These are phyloP conservation scores for Musa schizocarpa DNA, from an alignment of 176 grass and related monocot genomes.

Conservation along the genomic window DNA sequence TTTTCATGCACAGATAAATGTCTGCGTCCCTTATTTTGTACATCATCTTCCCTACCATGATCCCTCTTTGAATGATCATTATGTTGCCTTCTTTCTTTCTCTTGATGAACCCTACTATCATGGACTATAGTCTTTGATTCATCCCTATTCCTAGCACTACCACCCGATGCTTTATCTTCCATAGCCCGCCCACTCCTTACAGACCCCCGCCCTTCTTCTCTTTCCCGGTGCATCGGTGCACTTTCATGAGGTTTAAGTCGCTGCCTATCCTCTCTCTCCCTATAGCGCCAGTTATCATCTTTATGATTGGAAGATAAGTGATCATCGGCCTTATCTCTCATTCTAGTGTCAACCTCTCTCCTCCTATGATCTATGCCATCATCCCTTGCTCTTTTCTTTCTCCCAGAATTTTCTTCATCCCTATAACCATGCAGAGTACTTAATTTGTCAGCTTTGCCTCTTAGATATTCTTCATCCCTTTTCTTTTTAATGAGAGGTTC, in stretches of 20 bases:
- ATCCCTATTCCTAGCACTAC: conserved; percentile 48
- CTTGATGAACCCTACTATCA: conserved; percentile 36
- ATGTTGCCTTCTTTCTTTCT: conserved; percentile 36
- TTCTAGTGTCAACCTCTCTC: conserved; percentile 42
- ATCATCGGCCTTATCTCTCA: conserved; percentile 55
- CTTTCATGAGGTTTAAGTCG: conserved; percentile 57
- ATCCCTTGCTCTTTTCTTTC: conserved; percentile 65
- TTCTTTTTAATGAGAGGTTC: conserved; percentile 69
- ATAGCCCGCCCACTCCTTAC: conserved; percentile 30
- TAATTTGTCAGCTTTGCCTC: conserved; percentile 64
- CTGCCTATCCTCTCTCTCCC: conserved; percentile 81
- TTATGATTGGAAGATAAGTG: conserved; percentile 39
- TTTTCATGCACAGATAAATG: conserved; percentile 57
- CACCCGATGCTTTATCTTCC: conserved; percentile 35
- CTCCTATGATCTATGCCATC: conserved; percentile 58
- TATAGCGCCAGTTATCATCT: conserved; percentile 53
- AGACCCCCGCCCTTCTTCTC: conserved; percentile 57
- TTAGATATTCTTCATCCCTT: conserved; percentile 69
- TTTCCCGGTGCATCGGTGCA: conserved; percentile 32
- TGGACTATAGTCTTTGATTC: conserved; percentile 34
- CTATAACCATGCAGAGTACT: conserved; percentile 37
- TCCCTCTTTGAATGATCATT: conserved; percentile 46
- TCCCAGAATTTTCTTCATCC: conserved; percentile 53
- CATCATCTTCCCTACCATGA: conserved; percentile 45
- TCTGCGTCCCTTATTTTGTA: conserved; percentile 37